Percentiles rank a stretch among this genome's conserved stretches.
Conservation (phyloP, 345 rosid genomes). For the Boechera divaricarpa region DNA sequence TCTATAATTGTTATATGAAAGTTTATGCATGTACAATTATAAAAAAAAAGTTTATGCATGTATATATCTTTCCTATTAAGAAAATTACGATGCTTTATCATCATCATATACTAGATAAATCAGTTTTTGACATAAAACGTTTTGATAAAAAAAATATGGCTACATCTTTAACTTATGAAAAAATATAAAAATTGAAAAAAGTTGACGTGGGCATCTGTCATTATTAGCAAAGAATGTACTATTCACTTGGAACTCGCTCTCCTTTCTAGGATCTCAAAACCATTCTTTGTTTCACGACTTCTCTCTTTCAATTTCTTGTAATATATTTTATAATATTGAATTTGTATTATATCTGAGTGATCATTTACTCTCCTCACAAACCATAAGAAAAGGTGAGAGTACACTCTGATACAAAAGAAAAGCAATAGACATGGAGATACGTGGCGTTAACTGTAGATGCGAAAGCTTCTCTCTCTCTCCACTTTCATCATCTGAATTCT, state of each 20-base stretch:
- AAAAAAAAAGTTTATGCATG: not conserved
- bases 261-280: constrained; percentile 47
- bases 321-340: not conserved
- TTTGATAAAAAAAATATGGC: not conserved
- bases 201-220: constrained; percentile 33
- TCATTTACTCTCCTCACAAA: constrained; percentile 40
- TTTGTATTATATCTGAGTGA: constrained; percentile 23
- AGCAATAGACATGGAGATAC: constrained; percentile 45
- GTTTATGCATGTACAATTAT: not conserved
- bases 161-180: constrained; percentile 24
- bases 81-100: not conserved
- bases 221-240: constrained; percentile 42
- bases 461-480: constrained; percentile 45
- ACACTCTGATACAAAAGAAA: constrained; percentile 42
- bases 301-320: constrained; percentile 39
- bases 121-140: not conserved
- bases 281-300: constrained; percentile 33
- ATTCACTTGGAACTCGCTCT: constrained; percentile 44
- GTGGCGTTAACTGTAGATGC: constrained; percentile 52
- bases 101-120: not conserved
- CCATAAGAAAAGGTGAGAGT: constrained; percentile 30
- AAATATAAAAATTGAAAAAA: not conserved
- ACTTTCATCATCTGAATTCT: constrained; percentile 44
- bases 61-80: not conserved
- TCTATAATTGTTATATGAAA: not conserved